These are phyloP conservation scores for Herpetospermum pedunculosum DNA, from an alignment of 306 rosid species.

Conservation along the genomic window DNA sequence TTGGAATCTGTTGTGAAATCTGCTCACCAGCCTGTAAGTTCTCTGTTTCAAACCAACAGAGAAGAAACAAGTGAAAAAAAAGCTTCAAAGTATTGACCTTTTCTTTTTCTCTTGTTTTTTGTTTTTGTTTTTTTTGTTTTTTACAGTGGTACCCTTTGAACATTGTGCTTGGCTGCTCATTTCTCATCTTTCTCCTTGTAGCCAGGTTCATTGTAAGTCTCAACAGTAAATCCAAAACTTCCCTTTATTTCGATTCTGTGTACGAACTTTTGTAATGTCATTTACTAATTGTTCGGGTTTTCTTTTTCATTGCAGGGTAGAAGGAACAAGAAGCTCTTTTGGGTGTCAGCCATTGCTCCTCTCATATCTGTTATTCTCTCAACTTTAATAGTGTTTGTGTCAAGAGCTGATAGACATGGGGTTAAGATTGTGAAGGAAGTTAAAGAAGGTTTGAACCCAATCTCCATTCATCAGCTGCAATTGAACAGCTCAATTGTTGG, in stretches of 20 bases:
- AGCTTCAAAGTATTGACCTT: background rate
- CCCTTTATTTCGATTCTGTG: no score
- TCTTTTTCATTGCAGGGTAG: no score
- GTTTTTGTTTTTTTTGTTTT: no score
- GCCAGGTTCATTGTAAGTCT: slow-evolving; percentile 57
- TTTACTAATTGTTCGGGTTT: background rate
- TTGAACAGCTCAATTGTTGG: slow-evolving; percentile 49
- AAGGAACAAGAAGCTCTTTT: slow-evolving; percentile 61
- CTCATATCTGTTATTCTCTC: slow-evolving; percentile 64
- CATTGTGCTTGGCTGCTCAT: slow-evolving; percentile 47
- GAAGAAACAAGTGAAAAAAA: background rate
- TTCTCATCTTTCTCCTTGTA: slow-evolving; percentile 57
- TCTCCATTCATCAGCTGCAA: slow-evolving; percentile 50
- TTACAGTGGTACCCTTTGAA: slow-evolving; percentile 60
- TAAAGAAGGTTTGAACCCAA: slow-evolving; percentile 59
- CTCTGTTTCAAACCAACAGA: background rate
- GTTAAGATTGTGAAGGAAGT: slow-evolving; percentile 67
- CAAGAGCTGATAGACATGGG: slow-evolving; percentile 70
- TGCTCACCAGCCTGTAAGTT: slow-evolving; percentile 27
- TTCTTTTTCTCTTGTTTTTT: background rate
- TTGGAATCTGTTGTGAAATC: slow-evolving; percentile 42
- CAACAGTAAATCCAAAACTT: background rate
- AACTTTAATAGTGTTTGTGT: slow-evolving; percentile 58
- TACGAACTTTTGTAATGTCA: no score
- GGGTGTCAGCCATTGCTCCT: slow-evolving; percentile 79